Evolutionary conservation across 2,329 filamentous ascomycete genomes (phyloP).

Genomic region (Xylariaceae sp.): DNA sequence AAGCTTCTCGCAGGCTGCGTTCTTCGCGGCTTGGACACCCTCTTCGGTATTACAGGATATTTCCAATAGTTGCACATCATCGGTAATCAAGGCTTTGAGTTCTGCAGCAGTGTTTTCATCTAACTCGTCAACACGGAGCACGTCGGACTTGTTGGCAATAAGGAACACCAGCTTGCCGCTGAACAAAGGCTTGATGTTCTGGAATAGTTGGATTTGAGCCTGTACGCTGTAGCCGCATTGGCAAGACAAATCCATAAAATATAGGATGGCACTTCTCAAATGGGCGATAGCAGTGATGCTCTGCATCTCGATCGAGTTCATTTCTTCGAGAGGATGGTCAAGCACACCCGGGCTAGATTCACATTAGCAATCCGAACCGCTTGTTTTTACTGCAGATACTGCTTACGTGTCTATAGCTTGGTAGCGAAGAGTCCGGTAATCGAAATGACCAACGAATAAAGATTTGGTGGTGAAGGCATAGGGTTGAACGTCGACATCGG

Average conservation of each 20-base stretch:
- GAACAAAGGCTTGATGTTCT: conserved; percentile 94
- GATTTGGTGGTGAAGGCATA: conserved; percentile 99
- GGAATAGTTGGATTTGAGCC: conserved; percentile 91
- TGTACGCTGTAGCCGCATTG: conserved; percentile 75
- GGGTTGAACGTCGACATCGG: conserved; percentile 94
- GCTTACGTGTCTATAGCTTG: conserved; percentile 78
- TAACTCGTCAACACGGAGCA: conserved; percentile 81
- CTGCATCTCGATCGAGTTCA: conserved; percentile 99
- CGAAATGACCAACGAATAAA: conserved; percentile 95
- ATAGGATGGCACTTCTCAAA: conserved; percentile 88
- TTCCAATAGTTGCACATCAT: conserved; percentile 89
- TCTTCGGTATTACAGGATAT: conserved; percentile 93
- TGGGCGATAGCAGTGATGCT: conserved; percentile 97
- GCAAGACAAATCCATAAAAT: conserved; percentile 87
- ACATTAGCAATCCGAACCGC: not conserved
- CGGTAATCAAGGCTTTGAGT: conserved; percentile 76
- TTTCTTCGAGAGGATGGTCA: conserved; percentile 95
- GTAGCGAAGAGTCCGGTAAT: conserved; percentile 84
- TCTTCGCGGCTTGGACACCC: conserved; percentile 91
- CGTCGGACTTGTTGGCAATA: conserved; percentile 97
- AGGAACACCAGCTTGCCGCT: conserved; percentile 96
- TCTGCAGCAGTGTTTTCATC: conserved; percentile 73
- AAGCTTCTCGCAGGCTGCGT: conserved; percentile 86
- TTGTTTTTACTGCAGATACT: not conserved
- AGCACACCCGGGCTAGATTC: conserved; percentile 66